Evolutionary conservation across 352 stramenopile genomes (phyloP).

Genomic region (Globisporangium carolinianum): DNA sequence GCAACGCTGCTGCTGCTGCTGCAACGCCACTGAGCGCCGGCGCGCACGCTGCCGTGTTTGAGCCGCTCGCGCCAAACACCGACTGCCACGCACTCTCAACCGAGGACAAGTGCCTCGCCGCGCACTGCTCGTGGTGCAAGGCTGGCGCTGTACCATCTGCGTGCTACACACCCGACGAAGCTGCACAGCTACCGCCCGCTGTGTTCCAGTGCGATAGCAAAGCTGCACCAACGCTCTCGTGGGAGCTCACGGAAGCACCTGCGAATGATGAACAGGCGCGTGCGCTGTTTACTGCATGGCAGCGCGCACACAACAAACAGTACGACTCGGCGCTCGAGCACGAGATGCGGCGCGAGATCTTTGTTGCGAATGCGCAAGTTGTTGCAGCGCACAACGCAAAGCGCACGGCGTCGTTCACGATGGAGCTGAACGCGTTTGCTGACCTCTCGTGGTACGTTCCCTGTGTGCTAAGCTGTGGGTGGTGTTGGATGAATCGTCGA

Average conservation of each 20-base stretch:
- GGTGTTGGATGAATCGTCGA: not conserved
- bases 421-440: constrained; percentile 77
- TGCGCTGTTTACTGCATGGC: constrained; percentile 50
- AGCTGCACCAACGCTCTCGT: constrained; percentile 11
- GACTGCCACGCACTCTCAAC: constrained; percentile 50
- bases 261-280: constrained; percentile 18
- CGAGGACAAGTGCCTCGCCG: constrained; percentile 41
- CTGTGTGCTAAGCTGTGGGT: not conserved
- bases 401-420: constrained; percentile 37
- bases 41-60: constrained; percentile 23
- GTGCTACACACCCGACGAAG: constrained; percentile 69
- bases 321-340: constrained; percentile 49
- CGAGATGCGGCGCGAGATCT: constrained; percentile 45
- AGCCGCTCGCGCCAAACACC: constrained; percentile 4
- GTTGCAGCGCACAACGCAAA: constrained; percentile 58
- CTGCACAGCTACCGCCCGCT: constrained; percentile 50
- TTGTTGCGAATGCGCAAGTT: constrained; percentile 48
- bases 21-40: not conserved
- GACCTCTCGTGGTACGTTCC: constrained; percentile 53
- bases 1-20: not conserved
- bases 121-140: constrained; percentile 68
- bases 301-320: constrained; percentile 27
- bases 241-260: constrained; percentile 31
- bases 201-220: constrained; percentile 69
- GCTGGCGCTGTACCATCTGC: constrained; percentile 73